Conservation (phyloP, 768 basidiomycete genomes). For the Collybia nuda region DNA sequence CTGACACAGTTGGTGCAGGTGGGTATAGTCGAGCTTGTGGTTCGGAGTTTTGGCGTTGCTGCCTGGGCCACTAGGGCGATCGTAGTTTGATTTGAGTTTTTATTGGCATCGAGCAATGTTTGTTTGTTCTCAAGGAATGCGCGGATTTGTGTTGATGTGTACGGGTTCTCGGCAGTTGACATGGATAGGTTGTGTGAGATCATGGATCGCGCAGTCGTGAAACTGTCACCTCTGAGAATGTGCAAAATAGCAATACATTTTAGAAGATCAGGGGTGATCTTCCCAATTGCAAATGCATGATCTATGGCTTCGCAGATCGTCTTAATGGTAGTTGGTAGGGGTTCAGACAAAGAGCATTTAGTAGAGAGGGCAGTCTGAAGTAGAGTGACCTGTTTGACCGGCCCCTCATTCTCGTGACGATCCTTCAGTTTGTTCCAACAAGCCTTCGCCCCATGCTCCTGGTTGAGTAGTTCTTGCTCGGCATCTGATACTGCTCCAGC, state of each 20-base stretch:
- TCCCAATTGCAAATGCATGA: slow-evolving; percentile 8
- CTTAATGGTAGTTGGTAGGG: not conserved
- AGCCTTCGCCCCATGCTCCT: not conserved
- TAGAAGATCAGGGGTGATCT: slow-evolving; percentile 10
- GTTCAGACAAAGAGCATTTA: not conserved
- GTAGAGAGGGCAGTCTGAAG: slow-evolving; percentile 13
- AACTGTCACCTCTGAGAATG: slow-evolving; percentile 2
- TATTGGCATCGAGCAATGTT: not conserved
- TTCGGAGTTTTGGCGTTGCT: not conserved
- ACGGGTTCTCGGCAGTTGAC: slow-evolving; percentile 4
- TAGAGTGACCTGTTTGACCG: slow-evolving; percentile 15
- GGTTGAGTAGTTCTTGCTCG: not conserved
- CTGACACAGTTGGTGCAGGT: slow-evolving; percentile 14
- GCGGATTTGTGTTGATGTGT: slow-evolving; percentile 4
- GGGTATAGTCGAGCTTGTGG: not conserved
- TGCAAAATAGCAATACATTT: slow-evolving; percentile 11
- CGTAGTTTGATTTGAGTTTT: not conserved
- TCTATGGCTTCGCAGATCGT: slow-evolving; percentile 4
- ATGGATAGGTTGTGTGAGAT: slow-evolving; percentile 9
- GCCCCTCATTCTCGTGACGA: slow-evolving; percentile 14
- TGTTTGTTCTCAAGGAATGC: slow-evolving; percentile 1
- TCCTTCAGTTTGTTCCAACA: slow-evolving; percentile 7
- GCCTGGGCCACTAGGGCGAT: slow-evolving; percentile 2
- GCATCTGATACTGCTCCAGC: not conserved
- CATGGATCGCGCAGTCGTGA: slow-evolving; percentile 5